These are phyloP conservation scores for Polygonum aviculare DNA, from an alignment of 148 eudicot genomes.

Conservation along the genomic window DNA sequence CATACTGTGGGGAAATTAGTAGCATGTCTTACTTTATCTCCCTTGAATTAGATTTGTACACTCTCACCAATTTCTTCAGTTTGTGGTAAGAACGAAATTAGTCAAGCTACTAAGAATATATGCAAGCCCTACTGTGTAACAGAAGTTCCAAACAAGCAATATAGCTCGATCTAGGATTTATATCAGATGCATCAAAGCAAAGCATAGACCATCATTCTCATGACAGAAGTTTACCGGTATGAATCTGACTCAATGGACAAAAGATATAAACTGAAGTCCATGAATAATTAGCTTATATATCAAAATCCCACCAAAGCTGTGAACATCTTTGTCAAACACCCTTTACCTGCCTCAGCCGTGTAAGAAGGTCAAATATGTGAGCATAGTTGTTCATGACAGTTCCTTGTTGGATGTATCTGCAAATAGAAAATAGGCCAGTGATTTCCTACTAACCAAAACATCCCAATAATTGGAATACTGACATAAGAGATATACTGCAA, in stretches of 20 bases:
- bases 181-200: background rate
- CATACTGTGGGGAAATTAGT: background rate
- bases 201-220: background rate
- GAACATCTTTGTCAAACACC: background rate
- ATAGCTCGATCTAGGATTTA: background rate
- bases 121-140: background rate
- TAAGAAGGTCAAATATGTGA: slow-evolving; percentile 88
- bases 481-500: background rate
- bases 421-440: slow-evolving; percentile 8
- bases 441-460: background rate
- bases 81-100: background rate
- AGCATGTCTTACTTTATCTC: background rate
- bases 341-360: slow-evolving; percentile 75
- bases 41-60: background rate
- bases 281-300: background rate
- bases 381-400: slow-evolving; percentile 84
- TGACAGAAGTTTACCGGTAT: background rate
- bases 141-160: background rate
- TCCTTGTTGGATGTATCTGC: slow-evolving; percentile 69
- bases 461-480: background rate
- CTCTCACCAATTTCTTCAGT: background rate
- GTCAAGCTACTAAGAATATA: background rate
- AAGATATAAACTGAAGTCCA: background rate
- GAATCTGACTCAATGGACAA: background rate
- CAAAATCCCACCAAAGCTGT: background rate